Evolutionary conservation across 106 monocot species (phyloP), one percentile per base, ranked within the genome.

Genomic region (Allium fistulosum): DNA sequence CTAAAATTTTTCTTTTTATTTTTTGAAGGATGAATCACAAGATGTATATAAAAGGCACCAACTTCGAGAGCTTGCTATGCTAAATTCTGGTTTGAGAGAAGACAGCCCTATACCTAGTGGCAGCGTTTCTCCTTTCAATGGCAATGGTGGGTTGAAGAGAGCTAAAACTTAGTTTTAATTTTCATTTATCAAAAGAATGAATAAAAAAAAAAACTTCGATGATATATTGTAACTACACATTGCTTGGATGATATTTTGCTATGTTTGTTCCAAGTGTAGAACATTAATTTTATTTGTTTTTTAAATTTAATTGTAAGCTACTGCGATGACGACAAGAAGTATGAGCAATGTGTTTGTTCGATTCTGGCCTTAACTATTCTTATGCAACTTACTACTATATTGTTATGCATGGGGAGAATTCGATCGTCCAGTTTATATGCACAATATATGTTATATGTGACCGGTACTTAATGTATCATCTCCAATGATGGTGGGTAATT

Each of bases 11-110:
- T 18, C 0, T 22, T 53, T 52, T 8, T 2, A 51, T 46, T 22
- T 68, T 57, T 37, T 37, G 37, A 65, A 95, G 95, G 95, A 95
- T 77, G 95, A 95, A 70, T 95, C 95, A 10, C 88, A 88, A n/a
- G 95, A 95, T 74, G 80, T 63, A 71, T 91, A 88, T 65, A 95
- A 95, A 76, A 74, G 83, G 69, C 95, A 95, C 61, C 95, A 95
- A 61, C 83, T 95, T 13, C 77, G 91, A 56, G 95, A 95, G 51
- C 74, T 95, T 14, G 95, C 95, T 15, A 88, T 95, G 84, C 22
- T 95, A 62, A 95, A 95, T 48, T 91, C 91, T 47, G 70, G 75
- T 47, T 48, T 88, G n/a, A 83, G 91, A 69, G 95, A 95, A 67
- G 95, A 91, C 3, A 95, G 88, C 53, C 91, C 91, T 16, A 79